Evolutionary conservation across 805 yeast species (phyloP).

Genomic region (Suhomyces sp.): DNA sequence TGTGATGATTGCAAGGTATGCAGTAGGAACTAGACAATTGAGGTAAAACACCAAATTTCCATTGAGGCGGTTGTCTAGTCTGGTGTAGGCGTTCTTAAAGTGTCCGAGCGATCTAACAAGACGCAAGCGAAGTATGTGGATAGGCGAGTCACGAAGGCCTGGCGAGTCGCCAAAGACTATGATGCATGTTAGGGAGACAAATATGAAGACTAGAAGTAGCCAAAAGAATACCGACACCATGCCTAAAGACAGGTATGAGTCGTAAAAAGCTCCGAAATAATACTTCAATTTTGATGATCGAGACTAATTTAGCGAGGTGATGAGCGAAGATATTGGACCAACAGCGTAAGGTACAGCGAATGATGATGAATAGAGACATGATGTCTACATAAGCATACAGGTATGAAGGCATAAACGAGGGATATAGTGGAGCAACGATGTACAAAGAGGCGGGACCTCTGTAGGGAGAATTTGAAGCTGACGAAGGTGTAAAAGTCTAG

Average conservation of each 20-base stretch:
- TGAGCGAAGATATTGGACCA: background rate
- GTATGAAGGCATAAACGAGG: too few species aligned
- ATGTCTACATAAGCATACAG: background rate
- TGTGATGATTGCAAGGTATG: constrained; percentile 37
- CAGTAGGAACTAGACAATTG: constrained; percentile 46
- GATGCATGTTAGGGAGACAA: constrained; percentile 18
- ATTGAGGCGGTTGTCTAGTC: constrained; percentile 20
- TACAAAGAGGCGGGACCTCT: too few species aligned
- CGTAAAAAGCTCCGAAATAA: background rate
- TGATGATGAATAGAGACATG: background rate
- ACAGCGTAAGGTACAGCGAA: background rate
- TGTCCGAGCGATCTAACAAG: constrained; percentile 7
- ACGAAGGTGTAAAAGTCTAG: too few species aligned
- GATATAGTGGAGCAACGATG: too few species aligned
- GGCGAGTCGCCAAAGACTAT: constrained; percentile 52
- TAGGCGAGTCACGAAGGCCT: constrained; percentile 28
- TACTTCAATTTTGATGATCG: too few species aligned
- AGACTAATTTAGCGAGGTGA: too few species aligned
- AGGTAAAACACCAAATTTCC: constrained; percentile 19
- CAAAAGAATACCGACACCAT: background rate
- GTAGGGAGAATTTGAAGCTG: too few species aligned
- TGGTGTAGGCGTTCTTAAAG: constrained; percentile 3
- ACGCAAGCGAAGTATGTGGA: constrained; percentile 22
- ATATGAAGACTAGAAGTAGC: background rate
- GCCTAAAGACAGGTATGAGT: background rate